These are phyloP conservation scores for Xenoacremonium recifei DNA, from an alignment of 2,329 filamentous ascomycete species.

Conservation along the genomic window DNA sequence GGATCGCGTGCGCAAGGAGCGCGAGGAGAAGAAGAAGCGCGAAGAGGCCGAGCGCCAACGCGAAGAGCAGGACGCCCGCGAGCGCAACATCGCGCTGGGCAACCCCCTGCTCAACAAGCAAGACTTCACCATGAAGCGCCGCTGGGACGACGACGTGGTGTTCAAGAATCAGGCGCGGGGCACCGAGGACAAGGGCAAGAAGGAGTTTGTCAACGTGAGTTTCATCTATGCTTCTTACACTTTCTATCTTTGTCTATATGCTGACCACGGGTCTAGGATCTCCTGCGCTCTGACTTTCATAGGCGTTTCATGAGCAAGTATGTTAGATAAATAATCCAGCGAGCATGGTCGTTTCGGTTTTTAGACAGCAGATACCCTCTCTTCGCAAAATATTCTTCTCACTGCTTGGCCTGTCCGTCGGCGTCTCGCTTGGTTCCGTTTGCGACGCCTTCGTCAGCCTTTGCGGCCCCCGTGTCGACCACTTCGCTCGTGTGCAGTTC, in stretches of 20 bases:
- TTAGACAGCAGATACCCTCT: conserved; percentile 28
- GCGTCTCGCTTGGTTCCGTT: not conserved
- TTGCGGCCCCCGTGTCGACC: no score
- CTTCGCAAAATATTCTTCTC: conserved; percentile 5
- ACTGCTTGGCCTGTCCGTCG: conserved; percentile 2
- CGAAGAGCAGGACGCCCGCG: conserved; percentile 77
- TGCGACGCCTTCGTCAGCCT: no score
- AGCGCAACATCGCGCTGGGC: conserved; percentile 84
- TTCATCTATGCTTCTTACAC: conserved; percentile 2
- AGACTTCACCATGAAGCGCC: conserved; percentile 86
- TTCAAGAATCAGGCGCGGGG: conserved; percentile 98
- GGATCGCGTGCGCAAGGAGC: conserved; percentile 85
- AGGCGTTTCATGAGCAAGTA: conserved; percentile 88
- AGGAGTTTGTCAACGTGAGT: conserved; percentile 94
- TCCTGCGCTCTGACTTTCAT: conserved; percentile 94
- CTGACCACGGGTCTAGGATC: conserved; percentile 54
- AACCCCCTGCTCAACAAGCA: conserved; percentile 88
- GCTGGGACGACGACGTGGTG: conserved; percentile 98
- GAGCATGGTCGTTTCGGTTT: conserved; percentile 7
- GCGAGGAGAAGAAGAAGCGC: conserved; percentile 42
- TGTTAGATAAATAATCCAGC: conserved; percentile 44
- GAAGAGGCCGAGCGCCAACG: conserved; percentile 75
- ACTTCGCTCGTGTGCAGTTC: no score
- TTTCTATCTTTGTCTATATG: conserved; percentile 15
- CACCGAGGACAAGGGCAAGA: conserved; percentile 86